Evolutionary conservation across 345 rosid species (phyloP).

Genomic region (Reutealis trisperma): DNA sequence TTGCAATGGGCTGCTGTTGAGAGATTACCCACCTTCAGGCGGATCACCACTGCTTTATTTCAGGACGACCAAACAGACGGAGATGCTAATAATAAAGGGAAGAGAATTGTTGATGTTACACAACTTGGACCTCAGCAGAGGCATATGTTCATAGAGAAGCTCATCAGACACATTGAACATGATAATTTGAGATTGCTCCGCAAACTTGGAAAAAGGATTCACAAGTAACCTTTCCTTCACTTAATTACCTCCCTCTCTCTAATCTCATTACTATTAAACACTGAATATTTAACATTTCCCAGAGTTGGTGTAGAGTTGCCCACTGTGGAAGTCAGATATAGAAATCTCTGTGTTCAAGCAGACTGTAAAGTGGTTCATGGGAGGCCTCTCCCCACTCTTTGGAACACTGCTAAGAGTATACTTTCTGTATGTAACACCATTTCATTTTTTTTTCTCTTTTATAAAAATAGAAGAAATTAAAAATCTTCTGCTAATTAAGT

Average conservation of each 20-base stretch:
- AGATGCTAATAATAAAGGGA: slow-evolving; percentile 24
- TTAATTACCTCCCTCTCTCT: not conserved
- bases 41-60: slow-evolving; percentile 56
- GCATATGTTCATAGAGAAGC: slow-evolving; percentile 57
- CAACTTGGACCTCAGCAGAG: slow-evolving; percentile 57
- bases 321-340: slow-evolving; percentile 62
- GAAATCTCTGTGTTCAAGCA: slow-evolving; percentile 56
- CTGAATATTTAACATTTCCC: not conserved
- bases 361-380: slow-evolving; percentile 67
- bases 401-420: slow-evolving; percentile 52
- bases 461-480: too few relatives aligned
- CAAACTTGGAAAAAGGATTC: slow-evolving; percentile 50
- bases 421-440: slow-evolving; percentile 48
- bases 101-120: slow-evolving; percentile 50
- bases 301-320: slow-evolving; percentile 72
- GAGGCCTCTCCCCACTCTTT: slow-evolving; percentile 76
- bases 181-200: slow-evolving; percentile 61
- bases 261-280: too few relatives aligned
- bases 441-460: not conserved
- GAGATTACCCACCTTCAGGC: slow-evolving; percentile 65
- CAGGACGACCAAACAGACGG: slow-evolving; percentile 15
- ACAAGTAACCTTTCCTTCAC: slow-evolving; percentile 50
- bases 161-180: slow-evolving; percentile 63
- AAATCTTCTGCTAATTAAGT: not conserved
- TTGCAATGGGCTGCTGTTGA: slow-evolving; percentile 69